A percentile compares a stretch with the other conserved stretches of the same genome.
Conservation (phyloP, 495 filamentous ascomycete species). For the Cercophora newfieldiana region DNA sequence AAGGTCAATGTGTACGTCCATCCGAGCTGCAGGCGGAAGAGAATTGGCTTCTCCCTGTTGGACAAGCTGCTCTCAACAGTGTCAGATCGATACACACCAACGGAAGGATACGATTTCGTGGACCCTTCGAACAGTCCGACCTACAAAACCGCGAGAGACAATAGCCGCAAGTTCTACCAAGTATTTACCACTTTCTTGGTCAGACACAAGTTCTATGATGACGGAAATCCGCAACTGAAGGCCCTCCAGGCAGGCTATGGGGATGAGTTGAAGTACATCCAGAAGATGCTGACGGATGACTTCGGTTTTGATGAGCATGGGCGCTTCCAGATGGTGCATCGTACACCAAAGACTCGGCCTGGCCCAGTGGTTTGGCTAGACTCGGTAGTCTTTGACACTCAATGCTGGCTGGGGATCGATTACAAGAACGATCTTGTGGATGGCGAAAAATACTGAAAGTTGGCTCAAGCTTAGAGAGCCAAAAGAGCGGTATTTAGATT, state of each 20-base stretch:
- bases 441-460: neutral
- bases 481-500: too few relatives aligned
- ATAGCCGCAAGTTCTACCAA: slow-evolving; percentile 27
- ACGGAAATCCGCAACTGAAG: slow-evolving; percentile 12
- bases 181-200: slow-evolving; percentile 33
- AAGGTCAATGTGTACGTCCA: slow-evolving; percentile 40
- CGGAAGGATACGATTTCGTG: slow-evolving; percentile 32
- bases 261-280: slow-evolving; percentile 33
- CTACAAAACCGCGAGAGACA: slow-evolving; percentile 20
- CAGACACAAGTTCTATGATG: slow-evolving; percentile 11
- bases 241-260: slow-evolving; percentile 14
- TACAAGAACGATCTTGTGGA: neutral
- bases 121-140: slow-evolving; percentile 24
- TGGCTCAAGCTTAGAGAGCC: too few relatives aligned
- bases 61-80: slow-evolving; percentile 36
- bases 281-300: slow-evolving; percentile 25
- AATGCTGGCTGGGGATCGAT: slow-evolving; percentile 17
- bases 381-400: slow-evolving; percentile 31
- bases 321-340: slow-evolving; percentile 21
- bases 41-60: slow-evolving; percentile 38
- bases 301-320: slow-evolving; percentile 27
- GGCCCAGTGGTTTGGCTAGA: slow-evolving; percentile 28
- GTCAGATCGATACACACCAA: slow-evolving; percentile 26
- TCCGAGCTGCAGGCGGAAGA: slow-evolving; percentile 33
- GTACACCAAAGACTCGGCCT: slow-evolving; percentile 13